Conservation (phyloP, 2,329 filamentous ascomycete species). For the Furcasterigmium furcatum region DNA sequence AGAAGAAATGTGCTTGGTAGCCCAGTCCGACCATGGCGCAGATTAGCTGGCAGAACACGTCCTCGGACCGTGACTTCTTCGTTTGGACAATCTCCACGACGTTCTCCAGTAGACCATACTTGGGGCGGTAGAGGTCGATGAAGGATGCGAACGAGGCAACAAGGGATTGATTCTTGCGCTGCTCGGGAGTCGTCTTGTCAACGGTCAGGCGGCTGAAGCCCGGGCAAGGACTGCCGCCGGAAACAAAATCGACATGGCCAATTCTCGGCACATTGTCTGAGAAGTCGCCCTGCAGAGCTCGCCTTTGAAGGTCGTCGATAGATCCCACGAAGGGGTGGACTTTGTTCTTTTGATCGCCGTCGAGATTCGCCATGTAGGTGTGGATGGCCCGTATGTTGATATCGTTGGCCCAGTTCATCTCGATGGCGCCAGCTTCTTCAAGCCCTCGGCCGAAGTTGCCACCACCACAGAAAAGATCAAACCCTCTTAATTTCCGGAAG, state of each 20-base stretch:
- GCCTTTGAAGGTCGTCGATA: conserved; percentile 63
- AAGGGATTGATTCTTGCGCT: conserved; percentile 70
- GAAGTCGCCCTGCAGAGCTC: conserved; percentile 50
- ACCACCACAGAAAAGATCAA: conserved; percentile 76
- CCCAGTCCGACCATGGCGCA: conserved; percentile 72
- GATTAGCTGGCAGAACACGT: conserved; percentile 71
- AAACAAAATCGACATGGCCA: conserved; percentile 66
- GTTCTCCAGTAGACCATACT: conserved; percentile 77
- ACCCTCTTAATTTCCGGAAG: conserved; percentile 45
- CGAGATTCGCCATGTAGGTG: conserved; percentile 68
- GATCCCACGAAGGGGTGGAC: conserved; percentile 65
- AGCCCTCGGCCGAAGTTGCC: conserved; percentile 76
- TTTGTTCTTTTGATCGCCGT: conserved; percentile 20
- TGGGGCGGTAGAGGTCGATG: conserved; percentile 70
- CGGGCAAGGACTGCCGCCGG: conserved; percentile 73
- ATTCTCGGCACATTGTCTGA: conserved; percentile 47
- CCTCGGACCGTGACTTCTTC: conserved; percentile 44
- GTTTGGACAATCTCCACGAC: conserved; percentile 62
- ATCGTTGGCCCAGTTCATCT: conserved; percentile 68
- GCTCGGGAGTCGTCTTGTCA: conserved; percentile 48
- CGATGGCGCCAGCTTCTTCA: conserved; percentile 65
- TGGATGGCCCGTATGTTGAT: conserved; percentile 61
- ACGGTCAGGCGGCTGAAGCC: conserved; percentile 67
- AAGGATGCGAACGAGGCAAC: conserved; percentile 73
- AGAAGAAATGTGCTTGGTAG: conserved; percentile 68